These are phyloP conservation scores for Curvularia spicifera DNA, from an alignment of 2,329 filamentous ascomycete genomes.

Conservation along the genomic window DNA sequence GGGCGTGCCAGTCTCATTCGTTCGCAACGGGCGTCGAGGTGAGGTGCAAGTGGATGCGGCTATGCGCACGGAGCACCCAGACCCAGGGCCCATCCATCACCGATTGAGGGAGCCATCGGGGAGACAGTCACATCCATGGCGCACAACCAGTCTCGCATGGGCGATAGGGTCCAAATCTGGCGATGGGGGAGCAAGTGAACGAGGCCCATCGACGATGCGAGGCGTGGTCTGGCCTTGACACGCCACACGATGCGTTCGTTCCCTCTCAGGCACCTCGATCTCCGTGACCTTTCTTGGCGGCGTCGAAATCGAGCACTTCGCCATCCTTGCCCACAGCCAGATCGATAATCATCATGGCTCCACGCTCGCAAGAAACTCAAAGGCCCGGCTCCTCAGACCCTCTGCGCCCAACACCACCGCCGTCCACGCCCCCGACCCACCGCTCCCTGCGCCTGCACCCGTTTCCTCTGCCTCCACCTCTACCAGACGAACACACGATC, in stretches of 20 bases:
- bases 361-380: background rate
- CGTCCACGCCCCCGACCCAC: background rate
- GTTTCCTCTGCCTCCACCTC: background rate
- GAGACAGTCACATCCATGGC: background rate
- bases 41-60: conserved; percentile 1
- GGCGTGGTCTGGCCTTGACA: conserved; percentile 16
- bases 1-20: background rate
- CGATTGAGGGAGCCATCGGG: conserved; percentile 12
- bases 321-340: conserved; percentile 13
- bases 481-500: background rate
- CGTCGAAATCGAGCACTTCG: conserved; percentile 26
- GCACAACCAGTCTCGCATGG: conserved; percentile 3
- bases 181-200: conserved; percentile 9
- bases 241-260: conserved; percentile 12
- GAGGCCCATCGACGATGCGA: conserved; percentile 29
- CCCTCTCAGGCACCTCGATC: conserved; percentile 23
- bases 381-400: background rate
- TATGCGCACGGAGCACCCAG: background rate
- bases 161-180: conserved; percentile 12
- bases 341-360: conserved; percentile 27
- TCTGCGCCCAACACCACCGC: conserved; percentile 1
- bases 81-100: conserved; percentile 8
- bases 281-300: conserved; percentile 23
- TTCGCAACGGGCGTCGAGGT: background rate
- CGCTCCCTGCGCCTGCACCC: background rate